phyloP scores from a whole-genome alignment of 73 alveolate species.

The Tetrahymena malaccensis region DNA sequence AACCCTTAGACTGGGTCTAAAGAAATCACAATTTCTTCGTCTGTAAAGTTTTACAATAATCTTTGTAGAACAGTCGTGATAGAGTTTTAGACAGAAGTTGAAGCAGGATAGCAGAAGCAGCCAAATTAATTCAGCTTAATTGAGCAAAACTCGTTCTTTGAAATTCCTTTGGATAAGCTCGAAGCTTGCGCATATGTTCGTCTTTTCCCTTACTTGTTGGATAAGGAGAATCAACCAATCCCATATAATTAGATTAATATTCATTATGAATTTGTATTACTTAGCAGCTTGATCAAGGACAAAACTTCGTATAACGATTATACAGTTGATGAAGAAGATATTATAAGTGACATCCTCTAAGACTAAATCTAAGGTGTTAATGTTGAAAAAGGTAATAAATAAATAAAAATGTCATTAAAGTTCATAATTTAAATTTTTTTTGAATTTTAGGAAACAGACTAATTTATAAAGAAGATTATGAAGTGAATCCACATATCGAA shows the following conservation, averaged over 20 bases:
- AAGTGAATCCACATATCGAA: background rate
- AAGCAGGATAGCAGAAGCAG: slow-evolving; percentile 14
- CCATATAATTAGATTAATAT: background rate
- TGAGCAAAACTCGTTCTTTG: slow-evolving; percentile 4
- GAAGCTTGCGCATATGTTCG: slow-evolving; percentile 31
- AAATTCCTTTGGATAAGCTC: slow-evolving; percentile 19
- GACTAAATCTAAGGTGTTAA: background rate
- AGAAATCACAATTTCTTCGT: slow-evolving; percentile 15
- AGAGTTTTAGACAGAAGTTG: slow-evolving; percentile 3
- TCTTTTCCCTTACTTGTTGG: slow-evolving; percentile 4
- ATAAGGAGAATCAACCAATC: background rate
- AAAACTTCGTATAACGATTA: slow-evolving; percentile 1
- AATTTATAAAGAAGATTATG: background rate
- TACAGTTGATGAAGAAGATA: slow-evolving; percentile 34
- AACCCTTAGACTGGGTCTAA: slow-evolving; percentile 40
- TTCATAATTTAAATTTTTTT: too few species aligned
- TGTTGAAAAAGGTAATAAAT: background rate
- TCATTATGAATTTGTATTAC: slow-evolving; percentile 19
- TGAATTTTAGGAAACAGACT: background rate
- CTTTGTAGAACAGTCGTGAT: slow-evolving; percentile 9
- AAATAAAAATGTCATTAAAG: too few species aligned
- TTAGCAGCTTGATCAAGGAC: slow-evolving; percentile 12
- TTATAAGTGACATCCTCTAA: background rate
- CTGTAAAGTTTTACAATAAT: slow-evolving; percentile 29
- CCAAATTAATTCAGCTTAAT: background rate